Evolutionary conservation across 768 basidiomycete genomes (phyloP).

Genomic region (Lentinula boryana): DNA sequence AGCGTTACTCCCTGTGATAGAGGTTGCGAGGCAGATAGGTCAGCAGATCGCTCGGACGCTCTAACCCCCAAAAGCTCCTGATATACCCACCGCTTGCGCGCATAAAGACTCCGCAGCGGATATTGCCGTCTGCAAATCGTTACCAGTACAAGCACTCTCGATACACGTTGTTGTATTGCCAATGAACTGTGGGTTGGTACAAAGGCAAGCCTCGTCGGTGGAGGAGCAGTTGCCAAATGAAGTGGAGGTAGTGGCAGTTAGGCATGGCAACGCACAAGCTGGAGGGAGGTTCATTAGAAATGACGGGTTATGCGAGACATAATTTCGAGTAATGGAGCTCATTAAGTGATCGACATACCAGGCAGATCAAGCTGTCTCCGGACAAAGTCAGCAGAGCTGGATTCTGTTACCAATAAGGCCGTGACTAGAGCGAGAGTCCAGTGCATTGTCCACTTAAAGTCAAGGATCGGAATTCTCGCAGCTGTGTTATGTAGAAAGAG

Average conservation of each 20-base stretch:
- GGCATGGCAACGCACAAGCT: constrained; percentile 52
- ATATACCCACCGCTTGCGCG: constrained; percentile 38
- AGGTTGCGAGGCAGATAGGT: background rate
- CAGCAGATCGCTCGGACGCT: background rate
- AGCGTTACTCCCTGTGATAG: background rate
- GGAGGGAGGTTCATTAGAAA: background rate
- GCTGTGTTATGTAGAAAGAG: too few species aligned
- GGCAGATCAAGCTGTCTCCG: background rate
- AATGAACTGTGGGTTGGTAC: constrained; percentile 41
- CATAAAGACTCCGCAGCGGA: constrained; percentile 38
- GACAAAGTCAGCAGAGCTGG: background rate
- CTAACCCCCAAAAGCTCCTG: background rate
- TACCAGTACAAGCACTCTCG: constrained; percentile 32
- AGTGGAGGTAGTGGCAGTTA: constrained; percentile 28
- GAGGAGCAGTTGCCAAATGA: constrained; percentile 34
- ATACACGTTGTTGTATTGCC: constrained; percentile 43
- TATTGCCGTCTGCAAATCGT: constrained; percentile 39
- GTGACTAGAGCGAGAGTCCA: too few species aligned
- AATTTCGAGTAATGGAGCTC: background rate
- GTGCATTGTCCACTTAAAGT: too few species aligned
- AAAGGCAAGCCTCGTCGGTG: constrained; percentile 55
- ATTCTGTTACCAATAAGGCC: background rate
- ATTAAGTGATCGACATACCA: background rate
- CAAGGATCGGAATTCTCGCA: too few species aligned
- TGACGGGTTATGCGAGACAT: too few species aligned